These are phyloP conservation scores for Mrakia hoshinonis DNA, from an alignment of 768 basidiomycete species.

Conservation along the genomic window DNA sequence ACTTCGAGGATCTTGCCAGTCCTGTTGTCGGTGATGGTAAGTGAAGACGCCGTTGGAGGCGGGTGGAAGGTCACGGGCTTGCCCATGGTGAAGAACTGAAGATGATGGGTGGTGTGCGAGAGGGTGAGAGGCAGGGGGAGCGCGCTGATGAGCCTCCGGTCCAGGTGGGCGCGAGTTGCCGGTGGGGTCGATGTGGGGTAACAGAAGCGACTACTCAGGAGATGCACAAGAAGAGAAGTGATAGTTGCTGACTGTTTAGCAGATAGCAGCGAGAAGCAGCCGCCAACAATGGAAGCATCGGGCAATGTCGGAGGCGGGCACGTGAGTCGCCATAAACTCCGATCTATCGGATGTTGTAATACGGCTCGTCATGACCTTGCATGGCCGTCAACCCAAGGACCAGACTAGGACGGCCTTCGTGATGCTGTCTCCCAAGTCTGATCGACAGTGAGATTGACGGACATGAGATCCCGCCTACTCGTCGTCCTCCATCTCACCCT, in stretches of 20 bases:
- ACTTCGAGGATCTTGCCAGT: slow-evolving; percentile 69
- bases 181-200: neutral
- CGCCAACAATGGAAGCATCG: no score
- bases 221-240: neutral
- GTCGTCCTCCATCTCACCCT: slow-evolving; percentile 3
- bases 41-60: neutral
- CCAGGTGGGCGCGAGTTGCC: neutral
- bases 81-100: neutral
- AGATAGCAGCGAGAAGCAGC: neutral
- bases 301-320: no score
- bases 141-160: neutral
- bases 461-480: neutral
- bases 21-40: slow-evolving; percentile 68
- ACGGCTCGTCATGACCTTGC: no score
- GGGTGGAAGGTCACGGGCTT: neutral
- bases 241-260: no score
- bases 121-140: neutral
- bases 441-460: neutral
- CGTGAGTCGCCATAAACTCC: no score
- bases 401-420: neutral
- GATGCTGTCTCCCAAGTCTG: neutral
- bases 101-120: neutral
- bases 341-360: no score
- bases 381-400: no score
- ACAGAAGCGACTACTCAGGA: neutral